phyloP scores from a whole-genome alignment of 495 filamentous ascomycete genomes.

The Tuber indicum region DNA sequence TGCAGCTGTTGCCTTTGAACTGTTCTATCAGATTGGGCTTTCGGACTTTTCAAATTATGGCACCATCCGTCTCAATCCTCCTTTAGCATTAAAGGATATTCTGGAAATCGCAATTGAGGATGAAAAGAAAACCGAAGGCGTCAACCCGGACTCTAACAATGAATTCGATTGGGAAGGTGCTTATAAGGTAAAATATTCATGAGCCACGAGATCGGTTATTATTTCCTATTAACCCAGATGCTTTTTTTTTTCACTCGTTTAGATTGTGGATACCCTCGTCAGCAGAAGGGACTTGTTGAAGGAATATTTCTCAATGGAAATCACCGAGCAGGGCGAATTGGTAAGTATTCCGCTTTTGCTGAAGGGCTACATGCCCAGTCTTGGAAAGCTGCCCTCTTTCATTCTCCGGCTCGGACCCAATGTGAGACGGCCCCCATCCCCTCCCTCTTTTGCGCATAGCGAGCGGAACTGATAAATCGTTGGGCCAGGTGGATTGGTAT shows the following conservation, averaged over 20 bases:
- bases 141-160: conserved; percentile 6
- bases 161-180: conserved; percentile 36
- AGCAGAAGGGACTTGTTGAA: conserved; percentile 74
- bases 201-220: conserved; percentile 8
- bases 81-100: conserved; percentile 63
- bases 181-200: conserved; percentile 22
- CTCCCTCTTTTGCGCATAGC: not conserved
- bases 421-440: conserved; percentile 26
- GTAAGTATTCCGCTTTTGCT: conserved; percentile 73
- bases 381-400: conserved; percentile 84
- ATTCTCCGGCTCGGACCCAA: conserved; percentile 75
- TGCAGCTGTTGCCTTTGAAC: conserved; percentile 76
- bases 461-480: conserved; percentile 18
- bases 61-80: conserved; percentile 67
- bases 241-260: not conserved
- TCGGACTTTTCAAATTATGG: conserved; percentile 98
- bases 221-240: not conserved
- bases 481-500: conserved; percentile 69
- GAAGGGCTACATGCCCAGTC: conserved; percentile 77
- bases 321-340: conserved; percentile 71
- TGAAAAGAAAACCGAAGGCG: conserved; percentile 45
- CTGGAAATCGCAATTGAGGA: conserved; percentile 65
- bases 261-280: conserved; percentile 51
- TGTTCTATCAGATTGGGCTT: conserved; percentile 94
- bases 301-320: conserved; percentile 86